Evolutionary conservation across 257 asterid genomes (phyloP).

Genomic region (Solanum corneliomulleri): DNA sequence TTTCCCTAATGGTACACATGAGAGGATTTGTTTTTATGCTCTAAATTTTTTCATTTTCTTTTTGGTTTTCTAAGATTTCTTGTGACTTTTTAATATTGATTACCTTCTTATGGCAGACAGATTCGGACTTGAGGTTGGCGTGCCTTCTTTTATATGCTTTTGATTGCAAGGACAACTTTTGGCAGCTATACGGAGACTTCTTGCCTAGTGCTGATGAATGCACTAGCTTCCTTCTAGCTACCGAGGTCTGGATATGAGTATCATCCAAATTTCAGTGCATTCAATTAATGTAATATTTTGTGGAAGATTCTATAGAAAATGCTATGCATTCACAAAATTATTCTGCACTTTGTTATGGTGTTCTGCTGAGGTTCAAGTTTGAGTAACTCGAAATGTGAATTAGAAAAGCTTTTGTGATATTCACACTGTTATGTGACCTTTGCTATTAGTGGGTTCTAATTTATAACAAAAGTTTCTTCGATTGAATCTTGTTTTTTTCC

Average conservation of each 20-base stretch:
- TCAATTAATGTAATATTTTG: background rate
- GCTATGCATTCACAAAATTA: background rate
- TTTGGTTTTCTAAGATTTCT: background rate
- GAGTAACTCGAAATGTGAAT: background rate
- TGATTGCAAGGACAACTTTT: conserved; percentile 92
- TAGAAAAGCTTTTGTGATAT: background rate
- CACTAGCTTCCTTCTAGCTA: conserved; percentile 88
- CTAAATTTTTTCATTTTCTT: background rate
- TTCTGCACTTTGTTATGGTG: background rate
- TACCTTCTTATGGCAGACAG: conserved; percentile 55
- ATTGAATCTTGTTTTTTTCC: background rate
- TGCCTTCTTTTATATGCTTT: conserved; percentile 76
- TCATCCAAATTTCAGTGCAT: background rate
- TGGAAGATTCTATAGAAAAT: background rate
- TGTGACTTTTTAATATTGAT: conserved; percentile 7
- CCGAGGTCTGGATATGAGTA: conserved; percentile 52
- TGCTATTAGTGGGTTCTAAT: background rate
- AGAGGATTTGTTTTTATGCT: background rate
- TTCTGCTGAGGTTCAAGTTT: background rate
- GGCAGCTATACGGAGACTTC: conserved; percentile 95
- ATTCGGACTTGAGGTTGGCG: conserved; percentile 93
- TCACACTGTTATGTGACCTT: background rate
- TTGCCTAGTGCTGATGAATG: conserved; percentile 85
- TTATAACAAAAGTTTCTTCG: background rate
- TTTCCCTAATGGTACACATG: background rate